These are phyloP conservation scores for Penicillium lagena DNA, from an alignment of 495 filamentous ascomycete genomes.

Conservation along the genomic window DNA sequence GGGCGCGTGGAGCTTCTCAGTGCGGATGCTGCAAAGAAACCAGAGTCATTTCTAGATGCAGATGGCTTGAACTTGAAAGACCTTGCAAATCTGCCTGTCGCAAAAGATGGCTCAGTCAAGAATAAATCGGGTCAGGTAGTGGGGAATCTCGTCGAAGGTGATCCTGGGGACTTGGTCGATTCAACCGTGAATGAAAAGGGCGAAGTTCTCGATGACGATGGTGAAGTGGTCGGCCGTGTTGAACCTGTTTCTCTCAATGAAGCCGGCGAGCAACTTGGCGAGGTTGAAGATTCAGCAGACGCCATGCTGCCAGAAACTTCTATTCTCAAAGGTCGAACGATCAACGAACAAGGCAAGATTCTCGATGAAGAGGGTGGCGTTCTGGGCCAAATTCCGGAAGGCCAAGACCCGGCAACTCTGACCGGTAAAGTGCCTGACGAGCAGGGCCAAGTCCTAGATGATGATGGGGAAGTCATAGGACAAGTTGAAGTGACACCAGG, in stretches of 20 bases:
- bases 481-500: conserved; percentile 17
- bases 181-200: conserved; percentile 47
- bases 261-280: too few relatives aligned
- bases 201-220: conserved; percentile 45
- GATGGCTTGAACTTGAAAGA: too few relatives aligned
- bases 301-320: conserved; percentile 5
- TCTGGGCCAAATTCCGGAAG: conserved; percentile 27
- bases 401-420: conserved; percentile 29
- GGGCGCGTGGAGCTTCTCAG: conserved; percentile 16
- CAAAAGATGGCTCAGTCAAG: too few relatives aligned
- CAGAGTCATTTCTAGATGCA: too few relatives aligned
- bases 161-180: conserved; percentile 36
- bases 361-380: conserved; percentile 41
- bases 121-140: conserved; percentile 2
- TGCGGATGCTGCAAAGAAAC: too few relatives aligned
- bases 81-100: too few relatives aligned
- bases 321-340: not conserved
- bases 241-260: conserved; percentile 11
- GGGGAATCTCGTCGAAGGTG: conserved; percentile 34
- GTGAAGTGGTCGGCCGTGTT: conserved; percentile 42
- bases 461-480: conserved; percentile 26
- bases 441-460: conserved; percentile 38
- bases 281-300: too few relatives aligned
- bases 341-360: not conserved
- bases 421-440: conserved; percentile 43